phyloP scores from a whole-genome alignment of 2,329 filamentous ascomycete species.

The Colletotrichum incanum region DNA sequence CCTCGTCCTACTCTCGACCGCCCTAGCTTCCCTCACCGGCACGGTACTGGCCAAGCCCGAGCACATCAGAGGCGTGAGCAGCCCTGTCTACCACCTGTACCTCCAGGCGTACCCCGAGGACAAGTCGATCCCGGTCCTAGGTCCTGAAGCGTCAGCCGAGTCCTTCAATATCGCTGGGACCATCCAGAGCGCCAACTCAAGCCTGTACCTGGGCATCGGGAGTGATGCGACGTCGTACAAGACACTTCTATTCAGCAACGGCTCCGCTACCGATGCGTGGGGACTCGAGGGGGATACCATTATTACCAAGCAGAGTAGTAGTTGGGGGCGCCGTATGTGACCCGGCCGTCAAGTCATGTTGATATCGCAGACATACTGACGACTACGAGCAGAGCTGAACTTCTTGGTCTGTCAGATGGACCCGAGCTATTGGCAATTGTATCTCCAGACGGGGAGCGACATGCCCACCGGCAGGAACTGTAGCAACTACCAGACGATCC shows the following conservation, averaged over 20 bases:
- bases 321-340: slow-evolving; percentile 58
- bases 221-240: slow-evolving; percentile 65
- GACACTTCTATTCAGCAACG: slow-evolving; percentile 62
- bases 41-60: slow-evolving; percentile 58
- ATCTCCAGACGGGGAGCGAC: slow-evolving; percentile 67
- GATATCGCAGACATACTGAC: slow-evolving; percentile 43
- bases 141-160: slow-evolving; percentile 64
- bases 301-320: slow-evolving; percentile 61
- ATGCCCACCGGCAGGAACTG: slow-evolving; percentile 64
- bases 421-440: slow-evolving; percentile 64
- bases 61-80: slow-evolving; percentile 65
- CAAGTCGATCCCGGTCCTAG: slow-evolving; percentile 63
- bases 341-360: neutral
- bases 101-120: slow-evolving; percentile 63
- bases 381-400: slow-evolving; percentile 60
- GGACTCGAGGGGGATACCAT: slow-evolving; percentile 63
- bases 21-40: slow-evolving; percentile 21
- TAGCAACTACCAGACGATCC: slow-evolving; percentile 69
- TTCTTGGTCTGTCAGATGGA: slow-evolving; percentile 65
- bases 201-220: slow-evolving; percentile 64
- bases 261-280: slow-evolving; percentile 64
- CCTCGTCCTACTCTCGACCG: slow-evolving; percentile 33
- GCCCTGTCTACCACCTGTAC: slow-evolving; percentile 68
- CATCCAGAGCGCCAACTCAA: slow-evolving; percentile 66
- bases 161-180: slow-evolving; percentile 65